These are phyloP conservation scores for Darksidea phi DNA, from an alignment of 495 filamentous ascomycete species.

Conservation along the genomic window DNA sequence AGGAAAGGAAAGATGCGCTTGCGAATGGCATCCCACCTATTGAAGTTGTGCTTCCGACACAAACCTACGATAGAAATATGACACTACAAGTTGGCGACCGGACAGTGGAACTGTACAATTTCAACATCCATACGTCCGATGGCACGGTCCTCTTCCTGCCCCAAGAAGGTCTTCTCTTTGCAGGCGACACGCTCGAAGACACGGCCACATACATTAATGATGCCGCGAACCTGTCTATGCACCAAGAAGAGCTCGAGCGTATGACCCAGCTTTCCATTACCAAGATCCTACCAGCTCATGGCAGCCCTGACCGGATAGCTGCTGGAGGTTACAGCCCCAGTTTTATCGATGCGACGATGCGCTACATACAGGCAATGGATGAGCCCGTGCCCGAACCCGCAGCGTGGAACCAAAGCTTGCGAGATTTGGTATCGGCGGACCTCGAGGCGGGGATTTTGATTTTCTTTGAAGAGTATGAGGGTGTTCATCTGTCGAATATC, in stretches of 20 bases:
- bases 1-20: neutral
- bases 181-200: slow-evolving; percentile 10
- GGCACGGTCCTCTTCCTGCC: slow-evolving; percentile 6
- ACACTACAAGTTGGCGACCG: neutral
- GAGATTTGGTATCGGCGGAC: neutral
- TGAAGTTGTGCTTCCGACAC: slow-evolving; percentile 3
- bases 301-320: neutral
- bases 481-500: slow-evolving; percentile 2
- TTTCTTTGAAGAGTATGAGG: slow-evolving; percentile 3
- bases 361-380: slow-evolving; percentile 1
- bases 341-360: slow-evolving; percentile 5
- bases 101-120: neutral
- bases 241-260: slow-evolving; percentile 1
- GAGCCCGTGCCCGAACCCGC: neutral
- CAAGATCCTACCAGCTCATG: slow-evolving; percentile 6
- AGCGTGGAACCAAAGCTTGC: neutral
- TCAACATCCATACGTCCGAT: slow-evolving; percentile 2
- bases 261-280: slow-evolving; percentile 1
- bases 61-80: neutral
- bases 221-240: neutral
- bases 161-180: neutral
- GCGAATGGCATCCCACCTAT: neutral
- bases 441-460: slow-evolving; percentile 1
- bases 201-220: slow-evolving; percentile 3
- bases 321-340: neutral